Conservation (phyloP, 768 basidiomycete species). For the Boletus rex-veris region DNA sequence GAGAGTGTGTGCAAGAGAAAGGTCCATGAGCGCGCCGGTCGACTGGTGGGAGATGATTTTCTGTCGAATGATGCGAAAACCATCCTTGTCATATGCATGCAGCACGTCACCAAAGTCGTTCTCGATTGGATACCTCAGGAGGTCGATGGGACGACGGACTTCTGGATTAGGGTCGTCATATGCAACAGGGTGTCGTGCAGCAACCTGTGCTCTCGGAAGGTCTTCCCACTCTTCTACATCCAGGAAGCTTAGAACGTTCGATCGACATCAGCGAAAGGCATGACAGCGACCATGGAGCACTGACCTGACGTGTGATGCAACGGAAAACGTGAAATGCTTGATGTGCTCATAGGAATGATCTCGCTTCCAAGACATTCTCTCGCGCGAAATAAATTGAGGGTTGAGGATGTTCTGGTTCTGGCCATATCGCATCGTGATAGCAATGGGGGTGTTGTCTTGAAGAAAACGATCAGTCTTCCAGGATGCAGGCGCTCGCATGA, state of each 20-base stretch:
- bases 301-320: neutral
- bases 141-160: neutral
- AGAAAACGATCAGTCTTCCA: neutral
- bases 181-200: neutral
- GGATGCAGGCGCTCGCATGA: neutral
- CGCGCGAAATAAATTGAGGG: neutral
- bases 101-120: neutral
- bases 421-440: conserved; percentile 2
- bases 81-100: neutral
- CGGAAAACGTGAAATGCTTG: neutral
- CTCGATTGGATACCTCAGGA: neutral
- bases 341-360: neutral
- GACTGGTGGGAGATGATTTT: neutral
- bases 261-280: no score
- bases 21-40: neutral
- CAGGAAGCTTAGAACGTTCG: neutral
- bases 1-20: neutral
- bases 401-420: conserved; percentile 1
- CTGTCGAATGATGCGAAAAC: neutral
- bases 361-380: neutral
- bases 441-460: neutral
- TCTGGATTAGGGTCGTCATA: neutral
- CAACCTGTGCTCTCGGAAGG: neutral
- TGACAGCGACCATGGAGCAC: no score
- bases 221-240: neutral